These are phyloP conservation scores for Yarrowia sp. DNA, from an alignment of 805 yeast species.

Conservation along the genomic window DNA sequence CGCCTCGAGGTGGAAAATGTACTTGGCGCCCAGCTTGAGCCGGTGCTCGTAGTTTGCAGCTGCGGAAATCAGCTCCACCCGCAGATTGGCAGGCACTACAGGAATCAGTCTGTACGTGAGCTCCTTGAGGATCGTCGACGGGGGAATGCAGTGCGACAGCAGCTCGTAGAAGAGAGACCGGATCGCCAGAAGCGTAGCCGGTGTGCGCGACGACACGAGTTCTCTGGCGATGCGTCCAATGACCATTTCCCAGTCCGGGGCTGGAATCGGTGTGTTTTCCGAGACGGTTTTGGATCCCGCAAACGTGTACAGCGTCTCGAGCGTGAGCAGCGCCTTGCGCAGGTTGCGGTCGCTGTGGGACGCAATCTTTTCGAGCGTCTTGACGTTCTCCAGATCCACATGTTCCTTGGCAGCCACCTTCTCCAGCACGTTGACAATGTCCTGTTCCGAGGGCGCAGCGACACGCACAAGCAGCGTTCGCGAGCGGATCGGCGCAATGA, in stretches of 20 bases:
- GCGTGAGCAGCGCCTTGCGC: slow-evolving; percentile 69
- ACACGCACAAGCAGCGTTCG: slow-evolving; percentile 86
- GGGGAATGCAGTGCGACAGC: slow-evolving; percentile 90
- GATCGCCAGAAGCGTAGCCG: slow-evolving; percentile 47
- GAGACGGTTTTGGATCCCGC: slow-evolving; percentile 36
- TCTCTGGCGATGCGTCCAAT: slow-evolving; percentile 61
- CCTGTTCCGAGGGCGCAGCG: slow-evolving; percentile 69
- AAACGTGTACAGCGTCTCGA: slow-evolving; percentile 62
- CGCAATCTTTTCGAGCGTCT: slow-evolving; percentile 53
- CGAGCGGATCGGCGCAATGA: slow-evolving; percentile 90
- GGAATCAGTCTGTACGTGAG: slow-evolving; percentile 43
- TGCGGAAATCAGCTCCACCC: slow-evolving; percentile 47
- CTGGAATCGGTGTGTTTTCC: slow-evolving; percentile 51
- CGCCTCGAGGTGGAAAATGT: slow-evolving; percentile 93
- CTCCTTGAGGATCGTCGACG: slow-evolving; percentile 70
- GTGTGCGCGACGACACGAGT: slow-evolving; percentile 61
- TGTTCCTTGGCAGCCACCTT: slow-evolving; percentile 59
- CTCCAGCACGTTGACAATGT: slow-evolving; percentile 55
- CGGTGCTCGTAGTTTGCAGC: slow-evolving; percentile 80
- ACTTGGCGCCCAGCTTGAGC: slow-evolving; percentile 78
- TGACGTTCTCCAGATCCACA: slow-evolving; percentile 41
- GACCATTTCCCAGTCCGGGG: slow-evolving; percentile 90
- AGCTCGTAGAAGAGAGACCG: slow-evolving; percentile 76
- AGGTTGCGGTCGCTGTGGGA: slow-evolving; percentile 63
- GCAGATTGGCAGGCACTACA: slow-evolving; percentile 33